Base-by-base conservation (phyloP, 257 asterid genomes). In the Nicotiana otophora region DNA sequence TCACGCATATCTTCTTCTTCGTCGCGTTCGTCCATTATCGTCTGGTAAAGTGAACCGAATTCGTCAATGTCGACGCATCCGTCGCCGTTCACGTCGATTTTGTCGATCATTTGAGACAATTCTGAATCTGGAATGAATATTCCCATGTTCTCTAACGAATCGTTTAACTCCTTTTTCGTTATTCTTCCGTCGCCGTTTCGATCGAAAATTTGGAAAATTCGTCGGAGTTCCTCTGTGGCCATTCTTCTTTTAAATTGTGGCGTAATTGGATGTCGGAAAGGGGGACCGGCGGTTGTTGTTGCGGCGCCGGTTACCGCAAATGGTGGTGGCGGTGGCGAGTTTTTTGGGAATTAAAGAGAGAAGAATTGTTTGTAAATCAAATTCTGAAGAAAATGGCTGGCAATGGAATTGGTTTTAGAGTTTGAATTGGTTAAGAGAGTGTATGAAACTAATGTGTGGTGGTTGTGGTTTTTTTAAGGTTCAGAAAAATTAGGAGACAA, bases 101-200 rank as follows among this genome's bases (percentile, higher is more conserved):
- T 90, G 11, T 86, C 88, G 2, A 92, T 90, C 93, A 90, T 87
- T 58, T 72, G 85, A 2, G 84, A 28, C 1, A 92, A 78, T 83
- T 92, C 96, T 5, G 62, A 30, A 17, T 87, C 88, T 4, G 92
- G 89, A 42, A 92, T 90, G 85, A 85, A 85, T 82, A 90, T 90
- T 4, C 96, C 94, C 92, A 92, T 90, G 42, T 89, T 92, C 87
- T 86, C 91, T 67, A 92, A 69, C 8, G 96, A 92, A n/a, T 78
- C 86, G n/a, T 81, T 90, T 67, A 90, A 83, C 87, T 90, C 96
- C 14, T 68, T 82, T 69, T 85, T 86, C 12, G 94, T 89, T 85
- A 92, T 90, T 78, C 88, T 66, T 6, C 93, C 96, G 63, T 92
- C 96, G n/a, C 93, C 90, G 51, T 92, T 90, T 62, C 83, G 83